phyloP scores from a whole-genome alignment of 2,329 filamentous ascomycete genomes.

The Fusarium veterinarium region DNA sequence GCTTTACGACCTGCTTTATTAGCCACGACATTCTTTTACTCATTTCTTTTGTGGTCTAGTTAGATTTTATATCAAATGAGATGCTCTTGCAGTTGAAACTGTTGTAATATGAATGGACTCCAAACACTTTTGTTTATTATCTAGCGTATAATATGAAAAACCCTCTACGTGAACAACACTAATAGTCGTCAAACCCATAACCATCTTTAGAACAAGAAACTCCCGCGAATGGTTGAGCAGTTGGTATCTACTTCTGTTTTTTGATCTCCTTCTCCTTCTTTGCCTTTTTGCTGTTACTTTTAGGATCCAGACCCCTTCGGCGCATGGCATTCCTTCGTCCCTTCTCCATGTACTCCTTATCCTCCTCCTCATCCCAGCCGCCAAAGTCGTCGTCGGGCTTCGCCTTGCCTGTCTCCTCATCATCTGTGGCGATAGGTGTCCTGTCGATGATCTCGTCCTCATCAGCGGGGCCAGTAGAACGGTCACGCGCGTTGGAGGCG shows the following conservation, averaged over 20 bases:
- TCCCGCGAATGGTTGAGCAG: conserved; percentile 19
- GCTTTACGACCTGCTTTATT: conserved; percentile 42
- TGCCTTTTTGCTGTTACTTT: conserved; percentile 57
- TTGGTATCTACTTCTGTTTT: conserved; percentile 42
- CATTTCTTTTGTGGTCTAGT: conserved; percentile 15
- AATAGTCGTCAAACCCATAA: conserved; percentile 21
- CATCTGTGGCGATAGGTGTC: conserved; percentile 69
- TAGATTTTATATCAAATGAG: conserved; percentile 22
- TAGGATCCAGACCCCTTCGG: conserved; percentile 79
- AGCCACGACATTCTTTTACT: conserved; percentile 17
- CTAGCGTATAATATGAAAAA: conserved; percentile 25
- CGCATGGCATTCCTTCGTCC: conserved; percentile 80
- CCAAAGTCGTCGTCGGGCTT: conserved; percentile 72
- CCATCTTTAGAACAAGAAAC: conserved; percentile 37
- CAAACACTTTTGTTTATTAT: conserved; percentile 29
- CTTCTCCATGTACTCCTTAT: conserved; percentile 76
- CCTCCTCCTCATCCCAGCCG: conserved; percentile 79
- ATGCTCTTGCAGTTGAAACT: not conserved
- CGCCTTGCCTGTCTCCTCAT: conserved; percentile 48
- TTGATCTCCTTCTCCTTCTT: conserved; percentile 46
- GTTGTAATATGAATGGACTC: not conserved
- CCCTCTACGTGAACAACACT: conserved; percentile 26
- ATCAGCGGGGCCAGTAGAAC: conserved; percentile 44
- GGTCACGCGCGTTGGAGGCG: conserved; percentile 48
- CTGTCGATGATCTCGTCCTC: conserved; percentile 70